phyloP scores from a whole-genome alignment of 805 yeast genomes.

The Candida sithepensis region DNA sequence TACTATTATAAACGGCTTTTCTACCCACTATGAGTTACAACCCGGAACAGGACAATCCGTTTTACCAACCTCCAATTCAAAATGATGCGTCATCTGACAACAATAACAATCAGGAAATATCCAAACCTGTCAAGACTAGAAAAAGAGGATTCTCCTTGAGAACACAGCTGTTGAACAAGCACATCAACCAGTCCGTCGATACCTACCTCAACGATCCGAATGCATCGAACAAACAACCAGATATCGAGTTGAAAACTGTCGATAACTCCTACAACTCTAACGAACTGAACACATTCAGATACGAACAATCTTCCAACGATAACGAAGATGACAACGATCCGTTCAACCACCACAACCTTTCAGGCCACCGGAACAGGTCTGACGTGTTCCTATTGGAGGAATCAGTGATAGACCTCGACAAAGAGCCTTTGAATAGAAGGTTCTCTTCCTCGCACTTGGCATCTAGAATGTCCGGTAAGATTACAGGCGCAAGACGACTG shows the following conservation, averaged over 20 bases:
- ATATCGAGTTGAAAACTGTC: slow-evolving; percentile 32
- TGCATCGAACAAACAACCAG: slow-evolving; percentile 13
- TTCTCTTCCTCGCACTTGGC: slow-evolving; percentile 1
- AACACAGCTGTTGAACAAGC: slow-evolving; percentile 57
- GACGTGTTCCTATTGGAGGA: slow-evolving; percentile 12
- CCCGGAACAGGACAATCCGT: slow-evolving; percentile 1
- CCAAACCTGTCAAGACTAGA: slow-evolving; percentile 34
- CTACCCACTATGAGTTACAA: not conserved
- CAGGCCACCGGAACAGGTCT: not conserved
- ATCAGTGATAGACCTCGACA: slow-evolving; percentile 25
- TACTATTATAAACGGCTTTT: no score
- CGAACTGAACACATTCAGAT: slow-evolving; percentile 20
- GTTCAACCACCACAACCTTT: not conserved
- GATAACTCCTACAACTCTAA: slow-evolving; percentile 28
- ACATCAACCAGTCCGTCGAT: slow-evolving; percentile 25
- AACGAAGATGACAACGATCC: not conserved
- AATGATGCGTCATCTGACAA: not conserved
- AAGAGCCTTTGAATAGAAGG: slow-evolving; percentile 11
- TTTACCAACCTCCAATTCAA: not conserved
- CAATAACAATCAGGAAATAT: not conserved
- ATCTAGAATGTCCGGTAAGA: slow-evolving; percentile 6
- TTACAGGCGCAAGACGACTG: slow-evolving; percentile 4
- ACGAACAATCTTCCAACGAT: slow-evolving; percentile 2
- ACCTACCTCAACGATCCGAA: slow-evolving; percentile 4
- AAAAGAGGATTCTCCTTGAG: slow-evolving; percentile 66